Percentiles rank a stretch among this genome's conserved stretches.
These are phyloP conservation scores for Metschnikowia dekortorum DNA, from an alignment of 805 yeast genomes.

Conservation along the genomic window DNA sequence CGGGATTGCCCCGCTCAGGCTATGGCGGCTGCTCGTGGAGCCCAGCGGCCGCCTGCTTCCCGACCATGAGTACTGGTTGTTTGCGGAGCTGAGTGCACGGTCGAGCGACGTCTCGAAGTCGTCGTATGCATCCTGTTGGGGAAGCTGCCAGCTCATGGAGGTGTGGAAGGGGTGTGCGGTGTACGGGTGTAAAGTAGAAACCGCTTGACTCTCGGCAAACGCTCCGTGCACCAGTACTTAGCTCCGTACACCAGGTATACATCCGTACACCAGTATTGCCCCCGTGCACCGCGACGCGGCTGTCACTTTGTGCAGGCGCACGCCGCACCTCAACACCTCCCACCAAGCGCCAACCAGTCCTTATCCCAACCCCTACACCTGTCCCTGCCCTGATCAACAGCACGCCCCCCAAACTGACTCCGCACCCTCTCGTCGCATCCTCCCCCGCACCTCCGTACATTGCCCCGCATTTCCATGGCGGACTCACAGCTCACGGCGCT, in stretches of 20 bases:
- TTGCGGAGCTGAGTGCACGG: constrained; percentile 53
- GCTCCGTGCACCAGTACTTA: too few species aligned
- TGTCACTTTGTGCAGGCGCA: too few species aligned
- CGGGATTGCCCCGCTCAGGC: constrained; percentile 1
- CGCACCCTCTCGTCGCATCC: too few species aligned
- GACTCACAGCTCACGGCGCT: constrained; percentile 6
- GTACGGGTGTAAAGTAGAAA: background rate
- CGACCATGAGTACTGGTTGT: constrained; percentile 26
- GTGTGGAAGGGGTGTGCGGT: background rate
- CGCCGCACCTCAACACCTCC: too few species aligned
- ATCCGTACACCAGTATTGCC: background rate
- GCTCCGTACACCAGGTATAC: background rate
- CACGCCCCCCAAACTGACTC: too few species aligned
- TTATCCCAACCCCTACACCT: background rate
- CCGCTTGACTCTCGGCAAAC: background rate
- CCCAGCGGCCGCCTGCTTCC: constrained; percentile 25
- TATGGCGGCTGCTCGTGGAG: background rate
- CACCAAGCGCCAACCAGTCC: too few species aligned
- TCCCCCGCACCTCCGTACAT: background rate
- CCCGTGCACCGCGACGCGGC: too few species aligned
- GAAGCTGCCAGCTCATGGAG: constrained; percentile 1
- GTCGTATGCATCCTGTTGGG: constrained; percentile 46
- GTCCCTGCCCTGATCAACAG: too few species aligned
- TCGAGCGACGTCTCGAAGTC: constrained; percentile 63
- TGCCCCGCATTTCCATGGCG: background rate